phyloP scores from a whole-genome alignment of 2,329 filamentous ascomycete species.

The Sordariomycetes sp. region DNA sequence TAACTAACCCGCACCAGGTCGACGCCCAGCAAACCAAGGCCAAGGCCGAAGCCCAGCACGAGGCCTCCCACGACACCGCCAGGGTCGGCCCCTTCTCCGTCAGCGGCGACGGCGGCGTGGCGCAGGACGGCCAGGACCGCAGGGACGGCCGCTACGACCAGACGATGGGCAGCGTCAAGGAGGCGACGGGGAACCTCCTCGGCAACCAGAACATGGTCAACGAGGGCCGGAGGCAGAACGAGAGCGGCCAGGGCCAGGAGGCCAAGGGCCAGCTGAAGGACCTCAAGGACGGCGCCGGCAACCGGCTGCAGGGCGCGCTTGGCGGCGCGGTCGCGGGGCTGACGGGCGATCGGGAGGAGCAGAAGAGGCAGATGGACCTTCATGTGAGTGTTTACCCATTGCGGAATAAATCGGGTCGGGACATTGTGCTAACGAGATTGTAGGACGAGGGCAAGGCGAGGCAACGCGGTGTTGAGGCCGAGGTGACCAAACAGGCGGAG shows the following conservation, averaged over 20 bases:
- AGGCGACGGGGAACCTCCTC: slow-evolving; percentile 63
- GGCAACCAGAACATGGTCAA: slow-evolving; percentile 67
- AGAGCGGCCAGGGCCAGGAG: slow-evolving; percentile 70
- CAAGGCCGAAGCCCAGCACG: slow-evolving; percentile 55
- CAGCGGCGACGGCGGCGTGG: slow-evolving; percentile 52
- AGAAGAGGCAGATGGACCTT: background rate
- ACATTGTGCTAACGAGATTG: background rate
- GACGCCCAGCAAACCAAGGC: slow-evolving; percentile 56
- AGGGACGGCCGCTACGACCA: slow-evolving; percentile 72
- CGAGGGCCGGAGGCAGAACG: slow-evolving; percentile 67
- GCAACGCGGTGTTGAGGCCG: slow-evolving; percentile 1
- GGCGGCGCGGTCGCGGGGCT: slow-evolving; percentile 62
- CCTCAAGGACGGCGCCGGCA: slow-evolving; percentile 26
- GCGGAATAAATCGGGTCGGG: too few species aligned
- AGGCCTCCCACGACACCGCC: slow-evolving; percentile 62
- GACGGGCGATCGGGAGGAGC: slow-evolving; percentile 47
- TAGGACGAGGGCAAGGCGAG: slow-evolving; percentile 4
- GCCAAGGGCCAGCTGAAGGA: slow-evolving; percentile 74
- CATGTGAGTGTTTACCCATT: background rate
- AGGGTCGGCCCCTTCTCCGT: slow-evolving; percentile 1
- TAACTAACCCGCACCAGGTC: slow-evolving; percentile 29
- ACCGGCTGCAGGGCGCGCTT: slow-evolving; percentile 55
- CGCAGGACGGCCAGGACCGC: slow-evolving; percentile 64
- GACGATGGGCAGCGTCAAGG: slow-evolving; percentile 78
- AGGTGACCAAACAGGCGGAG: background rate